Base-by-base conservation (phyloP, 75 land plant species). In the Pinus taeda region DNA sequence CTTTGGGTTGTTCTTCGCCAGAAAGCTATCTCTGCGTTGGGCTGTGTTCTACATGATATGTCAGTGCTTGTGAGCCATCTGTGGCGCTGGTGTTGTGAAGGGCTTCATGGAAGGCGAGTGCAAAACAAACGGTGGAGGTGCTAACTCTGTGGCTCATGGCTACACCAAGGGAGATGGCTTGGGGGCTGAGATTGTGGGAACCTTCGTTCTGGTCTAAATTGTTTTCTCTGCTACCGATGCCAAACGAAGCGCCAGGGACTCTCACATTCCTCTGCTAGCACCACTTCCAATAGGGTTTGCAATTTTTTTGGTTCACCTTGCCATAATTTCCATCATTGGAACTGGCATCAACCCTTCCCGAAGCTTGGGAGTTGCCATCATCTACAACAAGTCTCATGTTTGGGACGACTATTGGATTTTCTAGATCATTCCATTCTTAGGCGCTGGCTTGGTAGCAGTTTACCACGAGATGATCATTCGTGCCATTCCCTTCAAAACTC, bases 391-490 rank as follows among this genome's bases (percentile, higher is more conserved):
- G 59, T 20, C 37, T 14, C 75, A 83, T 29, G 37, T 37, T 37
- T 37, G 4, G 4, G 37, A 37, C 0, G 37, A 37, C 37, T 81
- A 86, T 92, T 91, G 93, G 93, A 81, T 87, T 49, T 91, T 91
- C 79, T 89, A 92, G 91, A 89, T 91, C 0, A 91, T 91, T 37
- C 93, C 93, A 9, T 72, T 91, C 83, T 79, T 85, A 70, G 92
- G 92, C 57, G 92, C 89, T 73, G 83, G 85, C 18, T 87, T 89
- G 6, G 93, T 89, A 55, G 86, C 88, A 1, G 73, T 81, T 26
- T 91, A 91, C 85, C 87, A 91, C 78, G 74, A 78, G 76, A 60
- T 91, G 15, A 80, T 91, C 66, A 87, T 91, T 83, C 78, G 87
- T 13, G 92, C 93, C 22, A 78, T 91, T 73, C 93, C 93, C 67